phyloP scores from a whole-genome alignment of 2,329 filamentous ascomycete species.

The Aureobasidium vineae region DNA sequence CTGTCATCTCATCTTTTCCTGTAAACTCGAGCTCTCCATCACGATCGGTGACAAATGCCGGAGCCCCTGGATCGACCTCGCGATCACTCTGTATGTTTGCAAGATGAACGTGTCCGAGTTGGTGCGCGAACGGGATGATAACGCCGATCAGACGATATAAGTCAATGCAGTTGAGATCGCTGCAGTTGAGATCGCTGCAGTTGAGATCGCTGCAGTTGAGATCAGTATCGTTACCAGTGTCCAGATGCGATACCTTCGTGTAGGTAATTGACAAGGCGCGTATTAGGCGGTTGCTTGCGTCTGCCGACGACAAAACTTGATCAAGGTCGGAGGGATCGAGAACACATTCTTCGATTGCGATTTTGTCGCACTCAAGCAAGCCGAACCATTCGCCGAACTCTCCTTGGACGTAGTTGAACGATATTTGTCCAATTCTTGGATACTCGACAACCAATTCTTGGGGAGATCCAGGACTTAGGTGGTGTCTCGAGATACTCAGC shows the following conservation, averaged over 20 bases:
- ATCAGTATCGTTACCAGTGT: background rate
- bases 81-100: background rate
- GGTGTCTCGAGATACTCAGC: background rate
- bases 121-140: background rate
- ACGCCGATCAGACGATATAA: background rate
- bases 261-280: background rate
- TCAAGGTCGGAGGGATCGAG: background rate
- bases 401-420: background rate
- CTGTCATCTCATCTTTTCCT: background rate
- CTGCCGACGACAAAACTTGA: background rate
- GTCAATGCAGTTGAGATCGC: background rate
- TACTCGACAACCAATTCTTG: background rate
- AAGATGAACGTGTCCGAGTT: background rate
- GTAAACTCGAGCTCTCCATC: background rate
- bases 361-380: background rate
- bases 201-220: background rate
- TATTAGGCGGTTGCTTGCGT: background rate
- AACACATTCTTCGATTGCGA: background rate
- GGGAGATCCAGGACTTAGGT: background rate
- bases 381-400: background rate
- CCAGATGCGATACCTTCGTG: background rate
- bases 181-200: background rate
- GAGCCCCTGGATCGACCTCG: background rate
- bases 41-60: background rate
- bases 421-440: background rate